A percentile compares a stretch with the other conserved stretches of the same genome.
Evolutionary conservation across 31 red algal genomes (phyloP).

Genomic region (Endocladia muricata): DNA sequence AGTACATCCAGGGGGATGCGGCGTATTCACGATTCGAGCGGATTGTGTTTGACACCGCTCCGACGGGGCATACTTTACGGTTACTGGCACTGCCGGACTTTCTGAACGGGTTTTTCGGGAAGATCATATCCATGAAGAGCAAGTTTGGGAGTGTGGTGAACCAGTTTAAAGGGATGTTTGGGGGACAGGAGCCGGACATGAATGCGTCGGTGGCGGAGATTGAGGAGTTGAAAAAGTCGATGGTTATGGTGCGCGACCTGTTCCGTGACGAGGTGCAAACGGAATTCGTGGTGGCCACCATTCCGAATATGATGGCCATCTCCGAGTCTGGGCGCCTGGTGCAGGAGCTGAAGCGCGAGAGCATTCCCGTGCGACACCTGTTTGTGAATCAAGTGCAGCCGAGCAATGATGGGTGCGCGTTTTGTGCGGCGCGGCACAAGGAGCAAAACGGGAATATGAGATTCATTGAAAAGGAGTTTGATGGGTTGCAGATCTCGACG

Average conservation of each 20-base stretch:
- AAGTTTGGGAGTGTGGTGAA: constrained; percentile 84
- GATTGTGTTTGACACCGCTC: constrained; percentile 92
- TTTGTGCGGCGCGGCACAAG: constrained; percentile 78
- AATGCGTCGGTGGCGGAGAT: constrained; percentile 67
- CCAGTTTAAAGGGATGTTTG: constrained; percentile 82
- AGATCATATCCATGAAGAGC: constrained; percentile 81
- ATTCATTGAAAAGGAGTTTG: constrained; percentile 68
- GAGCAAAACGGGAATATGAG: constrained; percentile 76
- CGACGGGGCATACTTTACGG: constrained; percentile 87
- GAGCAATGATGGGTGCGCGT: constrained; percentile 78
- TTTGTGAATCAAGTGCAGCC: constrained; percentile 96
- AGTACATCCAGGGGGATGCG: constrained; percentile 84
- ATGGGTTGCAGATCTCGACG: constrained; percentile 56
- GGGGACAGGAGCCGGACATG: constrained; percentile 27
- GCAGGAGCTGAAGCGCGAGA: constrained; percentile 69
- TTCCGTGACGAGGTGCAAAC: constrained; percentile 88
- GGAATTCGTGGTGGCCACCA: constrained; percentile 96
- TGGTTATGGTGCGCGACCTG: constrained; percentile 86
- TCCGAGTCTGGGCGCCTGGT: constrained; percentile 85
- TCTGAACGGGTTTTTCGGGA: constrained; percentile 86
- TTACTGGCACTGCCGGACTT: constrained; percentile 89
- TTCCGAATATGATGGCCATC: constrained; percentile 98
- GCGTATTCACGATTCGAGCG: constrained; percentile 74
- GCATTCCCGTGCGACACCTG: constrained; percentile 89
- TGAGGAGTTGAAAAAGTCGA: constrained; percentile 87